Conservation (phyloP, 805 yeast species). For the Wickerhamomyces hampshirensis region DNA sequence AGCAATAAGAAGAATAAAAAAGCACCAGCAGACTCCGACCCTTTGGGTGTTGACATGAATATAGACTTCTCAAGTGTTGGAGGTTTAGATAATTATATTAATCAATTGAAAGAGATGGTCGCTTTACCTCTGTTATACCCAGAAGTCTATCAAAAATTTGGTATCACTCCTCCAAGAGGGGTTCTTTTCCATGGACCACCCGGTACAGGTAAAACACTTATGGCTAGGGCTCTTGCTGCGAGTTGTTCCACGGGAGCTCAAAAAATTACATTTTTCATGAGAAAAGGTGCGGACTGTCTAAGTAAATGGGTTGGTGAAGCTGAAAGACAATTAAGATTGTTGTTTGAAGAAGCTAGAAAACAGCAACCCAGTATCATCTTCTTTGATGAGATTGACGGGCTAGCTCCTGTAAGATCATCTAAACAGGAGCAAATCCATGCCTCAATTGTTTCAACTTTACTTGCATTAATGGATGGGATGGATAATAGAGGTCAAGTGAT, state of each 20-base stretch:
- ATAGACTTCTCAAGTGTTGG: conserved; percentile 85
- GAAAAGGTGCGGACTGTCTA: conserved; percentile 96
- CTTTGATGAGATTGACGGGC: conserved; percentile 96
- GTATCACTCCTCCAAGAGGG: conserved; percentile 94
- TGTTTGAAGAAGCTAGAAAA: conserved; percentile 93
- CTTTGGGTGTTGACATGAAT: conserved; percentile 83
- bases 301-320: conserved; percentile 99
- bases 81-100: conserved; percentile 85
- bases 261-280: conserved; percentile 93
- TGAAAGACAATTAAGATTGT: conserved; percentile 82
- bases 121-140: conserved; percentile 90
- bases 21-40: conserved; percentile 83
- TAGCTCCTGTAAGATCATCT: conserved; percentile 96
- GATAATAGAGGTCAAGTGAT: conserved; percentile 97
- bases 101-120: conserved; percentile 95
- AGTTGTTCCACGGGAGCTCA: conserved; percentile 81
- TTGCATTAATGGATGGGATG: conserved; percentile 99
- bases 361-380: conserved; percentile 95
- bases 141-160: conserved; percentile 84
- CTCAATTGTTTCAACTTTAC: conserved; percentile 87
- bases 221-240: conserved; percentile 97
- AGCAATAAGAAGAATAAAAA: conserved; percentile 39
- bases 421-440: conserved; percentile 99
- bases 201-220: conserved; percentile 96
- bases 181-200: conserved; percentile 98